phyloP scores from a whole-genome alignment of 1,284 basidiomycete genomes.

The Porogramme epimiltina region DNA sequence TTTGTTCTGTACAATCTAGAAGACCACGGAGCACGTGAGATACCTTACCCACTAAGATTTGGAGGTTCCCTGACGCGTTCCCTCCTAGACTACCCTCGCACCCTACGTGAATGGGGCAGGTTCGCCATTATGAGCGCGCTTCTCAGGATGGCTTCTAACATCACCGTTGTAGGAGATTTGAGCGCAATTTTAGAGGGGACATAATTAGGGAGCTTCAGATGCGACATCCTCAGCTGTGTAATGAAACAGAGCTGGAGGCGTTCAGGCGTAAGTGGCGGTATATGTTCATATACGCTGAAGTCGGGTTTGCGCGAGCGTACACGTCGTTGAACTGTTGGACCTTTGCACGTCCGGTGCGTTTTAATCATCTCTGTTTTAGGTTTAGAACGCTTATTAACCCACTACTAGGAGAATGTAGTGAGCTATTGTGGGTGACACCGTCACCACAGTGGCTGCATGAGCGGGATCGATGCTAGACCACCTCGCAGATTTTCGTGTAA shows the following conservation, averaged over 20 bases:
- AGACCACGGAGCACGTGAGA: slow-evolving; percentile 49
- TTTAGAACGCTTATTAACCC: no score
- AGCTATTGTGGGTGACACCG: no score
- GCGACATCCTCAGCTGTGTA: slow-evolving; percentile 17
- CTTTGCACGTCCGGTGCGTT: slow-evolving; percentile 24
- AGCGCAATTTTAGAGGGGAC: slow-evolving; percentile 21
- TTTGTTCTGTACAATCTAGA: slow-evolving; percentile 80
- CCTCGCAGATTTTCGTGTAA: no score
- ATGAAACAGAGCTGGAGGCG: slow-evolving; percentile 20
- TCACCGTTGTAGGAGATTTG: no score
- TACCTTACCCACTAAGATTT: no score
- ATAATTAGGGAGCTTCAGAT: slow-evolving; percentile 17
- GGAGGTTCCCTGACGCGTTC: no score
- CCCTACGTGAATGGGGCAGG: slow-evolving; percentile 76
- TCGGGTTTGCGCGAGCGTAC: slow-evolving; percentile 29
- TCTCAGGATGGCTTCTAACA: neutral
- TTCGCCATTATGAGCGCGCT: no score
- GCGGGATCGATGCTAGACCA: no score
- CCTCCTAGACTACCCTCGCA: slow-evolving; percentile 74
- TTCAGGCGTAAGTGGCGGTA: slow-evolving; percentile 34
- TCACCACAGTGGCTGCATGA: no score
- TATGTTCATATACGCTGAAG: slow-evolving; percentile 32
- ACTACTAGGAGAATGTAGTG: no score
- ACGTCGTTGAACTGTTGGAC: slow-evolving; percentile 27
- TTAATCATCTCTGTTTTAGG: no score